These are phyloP conservation scores for Sugiyamaella castrensis DNA, from an alignment of 1,139 yeast genomes.

Conservation along the genomic window DNA sequence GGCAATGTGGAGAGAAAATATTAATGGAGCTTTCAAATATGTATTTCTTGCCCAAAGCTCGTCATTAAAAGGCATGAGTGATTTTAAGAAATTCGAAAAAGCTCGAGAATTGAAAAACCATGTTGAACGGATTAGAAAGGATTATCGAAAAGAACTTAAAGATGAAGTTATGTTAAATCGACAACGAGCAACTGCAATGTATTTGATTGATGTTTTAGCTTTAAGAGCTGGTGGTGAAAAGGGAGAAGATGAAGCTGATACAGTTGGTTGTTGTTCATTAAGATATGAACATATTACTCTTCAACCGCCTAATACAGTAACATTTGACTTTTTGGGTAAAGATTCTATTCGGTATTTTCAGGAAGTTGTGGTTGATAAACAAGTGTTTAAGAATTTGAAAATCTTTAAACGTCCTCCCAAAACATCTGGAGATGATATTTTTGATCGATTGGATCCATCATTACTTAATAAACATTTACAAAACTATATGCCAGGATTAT, in stretches of 20 bases:
- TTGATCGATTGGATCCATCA: constrained; percentile 84
- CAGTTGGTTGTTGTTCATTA: constrained; percentile 96
- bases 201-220: constrained; percentile 90
- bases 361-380: constrained; percentile 85
- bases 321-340: constrained; percentile 95
- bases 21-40: constrained; percentile 77
- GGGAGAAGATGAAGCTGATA: constrained; percentile 96
- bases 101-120: constrained; percentile 78
- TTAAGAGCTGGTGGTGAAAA: constrained; percentile 98
- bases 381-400: constrained; percentile 82
- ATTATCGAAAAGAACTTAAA: constrained; percentile 67
- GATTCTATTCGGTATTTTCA: constrained; percentile 91
- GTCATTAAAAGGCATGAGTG: constrained; percentile 87
- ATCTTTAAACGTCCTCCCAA: constrained; percentile 87
- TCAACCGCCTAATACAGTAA: constrained; percentile 79
- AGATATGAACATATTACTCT: constrained; percentile 85
- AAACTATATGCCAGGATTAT: constrained; percentile 85
- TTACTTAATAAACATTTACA: constrained; percentile 83
- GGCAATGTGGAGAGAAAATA: constrained; percentile 96
- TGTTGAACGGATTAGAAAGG: constrained; percentile 69
- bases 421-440: constrained; percentile 85
- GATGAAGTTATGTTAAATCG: constrained; percentile 79
- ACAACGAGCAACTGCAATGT: constrained; percentile 92
- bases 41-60: constrained; percentile 91
- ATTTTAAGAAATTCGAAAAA: constrained; percentile 86